Evolutionary conservation across 2,329 filamentous ascomycete species (phyloP), one percentile per base, ranked within the genome.

Genomic region (Pseudocercospora cruenta): DNA sequence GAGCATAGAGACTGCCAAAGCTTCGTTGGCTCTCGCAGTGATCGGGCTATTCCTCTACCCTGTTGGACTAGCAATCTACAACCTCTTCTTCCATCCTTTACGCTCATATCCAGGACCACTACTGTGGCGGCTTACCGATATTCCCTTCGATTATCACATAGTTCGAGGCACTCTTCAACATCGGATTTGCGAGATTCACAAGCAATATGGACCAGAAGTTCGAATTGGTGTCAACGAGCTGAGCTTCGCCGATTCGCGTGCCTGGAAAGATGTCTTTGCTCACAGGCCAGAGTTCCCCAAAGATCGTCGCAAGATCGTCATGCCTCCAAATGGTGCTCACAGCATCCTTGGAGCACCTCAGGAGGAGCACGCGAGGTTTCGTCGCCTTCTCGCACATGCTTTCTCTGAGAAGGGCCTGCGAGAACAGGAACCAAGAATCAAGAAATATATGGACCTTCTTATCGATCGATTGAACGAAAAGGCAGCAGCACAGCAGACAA

Each of bases 191-290:
- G 21, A 64, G 8, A 65, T 81, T 2, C 80, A 82, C 68, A 64
- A 72, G 1, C 63, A 71, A 31, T 80, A 81, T 67, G 82, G 82
- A 10, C 74, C 75, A 0, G 75, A 83, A 10, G 81, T 85, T 6
- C 80, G 83, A 8, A 74, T 84, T 43, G 78, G 77, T 2, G 82
- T 83, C 1, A 77, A 82, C 61, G 81, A 84, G 69, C 76, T 85
- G 1, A 80, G 81, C 4, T 85, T 82, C 68, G 78, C 75, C 26
- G 72, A 78, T 31, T 67, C 75, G 4, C 62, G 74, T 4, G 75
- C 75, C 2, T 85, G 82, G 79, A 78, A 79, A 69, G 80, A 82
- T 31, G 80, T 83, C 22, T 79, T 78, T 66, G 74, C 71, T n/a
- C 45, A 62, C 4, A 66, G 63, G 21, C 64, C 65, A 21, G 65